phyloP scores from a whole-genome alignment of 139 green algal species.

The Pleodorina starrii region DNA sequence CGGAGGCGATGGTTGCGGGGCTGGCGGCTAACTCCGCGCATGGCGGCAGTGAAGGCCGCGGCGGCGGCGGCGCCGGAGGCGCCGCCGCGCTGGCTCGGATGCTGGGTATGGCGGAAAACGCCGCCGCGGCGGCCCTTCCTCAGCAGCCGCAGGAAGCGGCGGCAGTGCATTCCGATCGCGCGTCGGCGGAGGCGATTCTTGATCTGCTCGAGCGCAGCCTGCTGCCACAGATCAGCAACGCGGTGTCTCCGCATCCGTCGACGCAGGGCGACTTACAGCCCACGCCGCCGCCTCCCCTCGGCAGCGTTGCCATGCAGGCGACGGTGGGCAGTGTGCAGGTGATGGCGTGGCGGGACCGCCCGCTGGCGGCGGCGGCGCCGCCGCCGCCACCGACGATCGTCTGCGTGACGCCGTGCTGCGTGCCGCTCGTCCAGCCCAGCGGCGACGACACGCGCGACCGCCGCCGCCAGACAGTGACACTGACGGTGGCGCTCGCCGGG shows the following conservation, averaged over 20 bases:
- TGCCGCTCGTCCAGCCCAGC: background rate
- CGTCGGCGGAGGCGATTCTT: conserved; percentile 12
- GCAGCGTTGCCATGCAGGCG: conserved; percentile 9
- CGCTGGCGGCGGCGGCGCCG: background rate
- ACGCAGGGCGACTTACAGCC: background rate
- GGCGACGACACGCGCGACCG: background rate
- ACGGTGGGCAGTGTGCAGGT: background rate
- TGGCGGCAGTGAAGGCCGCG: background rate
- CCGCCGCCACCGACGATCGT: background rate
- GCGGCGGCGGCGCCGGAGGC: background rate
- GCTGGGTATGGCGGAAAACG: background rate
- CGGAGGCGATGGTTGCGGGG: background rate
- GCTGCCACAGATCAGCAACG: conserved; percentile 3
- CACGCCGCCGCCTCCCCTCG: background rate
- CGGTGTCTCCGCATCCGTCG: background rate
- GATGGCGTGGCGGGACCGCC: background rate
- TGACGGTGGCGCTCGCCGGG: conserved; percentile 9
- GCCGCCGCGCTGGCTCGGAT: background rate
- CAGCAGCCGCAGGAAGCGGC: background rate
- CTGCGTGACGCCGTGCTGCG: conserved; percentile 39
- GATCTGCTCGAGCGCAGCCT: conserved; percentile 12
- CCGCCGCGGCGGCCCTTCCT: background rate
- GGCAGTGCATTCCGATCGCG: background rate
- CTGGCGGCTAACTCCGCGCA: background rate
- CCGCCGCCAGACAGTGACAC: background rate